phyloP scores from a whole-genome alignment of 345 rosid species.

The Acer negundo region DNA sequence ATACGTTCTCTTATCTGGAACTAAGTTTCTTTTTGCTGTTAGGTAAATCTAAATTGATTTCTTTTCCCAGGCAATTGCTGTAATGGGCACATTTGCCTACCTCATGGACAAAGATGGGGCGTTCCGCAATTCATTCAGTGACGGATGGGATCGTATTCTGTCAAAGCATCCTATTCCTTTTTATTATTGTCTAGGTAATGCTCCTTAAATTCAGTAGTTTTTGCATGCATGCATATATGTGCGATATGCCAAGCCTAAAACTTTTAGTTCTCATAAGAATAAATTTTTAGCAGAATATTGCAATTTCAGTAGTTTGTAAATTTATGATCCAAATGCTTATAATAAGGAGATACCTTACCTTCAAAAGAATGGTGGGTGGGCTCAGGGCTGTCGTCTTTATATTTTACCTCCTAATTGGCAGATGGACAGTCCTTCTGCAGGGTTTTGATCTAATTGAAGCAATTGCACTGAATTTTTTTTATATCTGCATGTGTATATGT shows the following conservation, averaged over 20 bases:
- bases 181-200: slow-evolving; percentile 86
- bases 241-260: not conserved
- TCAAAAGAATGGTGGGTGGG: not conserved
- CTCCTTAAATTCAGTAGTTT: not conserved
- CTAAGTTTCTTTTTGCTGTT: not conserved
- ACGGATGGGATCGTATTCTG: slow-evolving; percentile 89
- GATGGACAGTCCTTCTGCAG: not conserved
- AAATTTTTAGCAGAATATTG: slow-evolving; percentile 6
- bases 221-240: not conserved
- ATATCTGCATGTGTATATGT: not conserved
- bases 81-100: slow-evolving; percentile 81
- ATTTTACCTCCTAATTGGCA: not conserved
- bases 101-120: slow-evolving; percentile 93
- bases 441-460: not conserved
- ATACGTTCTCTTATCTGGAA: not conserved
- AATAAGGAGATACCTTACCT: not conserved
- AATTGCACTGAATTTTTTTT: not conserved
- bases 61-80: slow-evolving; percentile 59
- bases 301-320: slow-evolving; percentile 15
- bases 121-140: slow-evolving; percentile 88
- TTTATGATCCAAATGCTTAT: not conserved
- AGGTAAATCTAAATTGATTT: not conserved
- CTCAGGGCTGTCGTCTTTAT: not conserved
- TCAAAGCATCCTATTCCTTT: slow-evolving; percentile 95
- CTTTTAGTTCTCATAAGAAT: not conserved